Base-by-base conservation (phyloP, 2,329 filamentous ascomycete genomes). In the Microdochium nivale region DNA sequence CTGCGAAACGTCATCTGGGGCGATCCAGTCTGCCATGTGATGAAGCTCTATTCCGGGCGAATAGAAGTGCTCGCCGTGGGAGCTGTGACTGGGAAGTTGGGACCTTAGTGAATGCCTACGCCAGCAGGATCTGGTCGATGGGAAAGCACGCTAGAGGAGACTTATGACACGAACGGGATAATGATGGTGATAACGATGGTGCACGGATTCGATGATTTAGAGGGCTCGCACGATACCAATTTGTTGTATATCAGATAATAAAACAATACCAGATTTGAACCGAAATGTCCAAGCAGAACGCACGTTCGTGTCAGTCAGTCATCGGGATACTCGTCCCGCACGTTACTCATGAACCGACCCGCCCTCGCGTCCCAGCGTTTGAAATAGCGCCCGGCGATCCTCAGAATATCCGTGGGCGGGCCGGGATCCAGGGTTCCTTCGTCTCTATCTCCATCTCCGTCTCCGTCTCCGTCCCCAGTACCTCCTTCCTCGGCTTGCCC, bases 21-120 rank as follows among this genome's bases (percentile, higher is more conserved):
- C 0, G 89, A 95, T 64, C 87, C 88, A 0, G 73, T 89, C 44
- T 86, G 83, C 64, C 90, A 95, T 69, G 75, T 83, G 58, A 95
- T 95, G 90, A 80, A 74, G 53, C 62, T 94, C 21, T 95, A 95
- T 67, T 80, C 81, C 14, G 79, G 76, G 21, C 71, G 90, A 50
- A 79, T 95, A 46, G 86, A 94, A 64, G 71, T 74, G 3, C 67
- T 95, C 51, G 87, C 87, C 11, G 82, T 84, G 1, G 81, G 77
- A 53, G 87, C 85, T 11, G 82, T 87, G 11, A 86, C 80, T 30
- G 69, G 63, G 23, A 68, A 62, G 58, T 8, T 10, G 13, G 40
- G 40, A 19, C 40, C 40, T 3, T 44, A 13, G 23, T 7, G 35
- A 19, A 19, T 19, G 19, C 4, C 14, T 14, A 40, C 14, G 19